Evolutionary conservation across 345 rosid species (phyloP), one percentile per base, ranked within the genome.

Genomic region (Hypericum perforatum): DNA sequence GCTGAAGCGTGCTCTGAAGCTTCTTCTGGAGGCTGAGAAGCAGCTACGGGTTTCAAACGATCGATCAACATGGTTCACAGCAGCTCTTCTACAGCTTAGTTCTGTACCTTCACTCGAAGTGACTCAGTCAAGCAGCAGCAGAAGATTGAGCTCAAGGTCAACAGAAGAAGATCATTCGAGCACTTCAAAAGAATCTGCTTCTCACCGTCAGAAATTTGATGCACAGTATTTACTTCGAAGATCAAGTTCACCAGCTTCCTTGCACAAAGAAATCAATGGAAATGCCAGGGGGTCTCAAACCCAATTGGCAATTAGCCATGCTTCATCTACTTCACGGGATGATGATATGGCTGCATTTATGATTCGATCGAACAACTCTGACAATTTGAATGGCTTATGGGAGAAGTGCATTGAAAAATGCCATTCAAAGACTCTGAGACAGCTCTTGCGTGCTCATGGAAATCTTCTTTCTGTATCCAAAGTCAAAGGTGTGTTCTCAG

Each of bases 31-130:
- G 60, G 88, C 98, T 10, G 95, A 87, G 86, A 92, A 83, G 67
- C 98, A 85, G 65, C 71, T 92, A 44, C 63, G 94, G 56, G 78
- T 80, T 62, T 81, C 96, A 49, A 92, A 72, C 62, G 98, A 92
- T 65, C 94, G 95, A 51, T 85, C 94, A 36, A 92, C 95, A 14
- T 92, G 98, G 98, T 88, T 92, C 77, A 88, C 96, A 3, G 95
- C 96, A 14, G 85, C 94, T 37, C 74, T 92, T 39, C 69, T 92
- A 54, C 98, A 88, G 83, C 94, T 92, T 51, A 94, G 96, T 52
- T 92, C 95, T 8, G 67, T 79, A 64, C 78, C 89, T 64, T 88
- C 96, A 45, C 82, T 82, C 40, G 94, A 87, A 42, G 62, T 79
- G 45, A 75, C 82, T 57, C 84, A 65, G 63, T 77, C 95, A 45